Conservation (phyloP, 352 stramenopile species). For the Globisporangium radiosum region DNA sequence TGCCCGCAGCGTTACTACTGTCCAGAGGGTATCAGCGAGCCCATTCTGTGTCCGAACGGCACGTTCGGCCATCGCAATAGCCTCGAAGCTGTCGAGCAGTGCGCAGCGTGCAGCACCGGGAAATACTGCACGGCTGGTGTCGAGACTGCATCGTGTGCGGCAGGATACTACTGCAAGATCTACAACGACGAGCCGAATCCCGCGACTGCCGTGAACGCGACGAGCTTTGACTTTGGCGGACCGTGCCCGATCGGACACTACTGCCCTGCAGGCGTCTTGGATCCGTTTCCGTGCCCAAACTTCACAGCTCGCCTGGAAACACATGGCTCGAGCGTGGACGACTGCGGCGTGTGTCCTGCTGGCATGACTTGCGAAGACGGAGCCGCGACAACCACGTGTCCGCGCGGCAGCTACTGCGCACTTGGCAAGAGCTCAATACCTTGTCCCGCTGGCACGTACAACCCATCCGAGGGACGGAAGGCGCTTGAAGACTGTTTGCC, state of each 20-base stretch:
- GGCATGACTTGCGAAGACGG: constrained; percentile 84
- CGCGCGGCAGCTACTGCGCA: constrained; percentile 50
- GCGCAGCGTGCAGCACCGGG: constrained; percentile 55
- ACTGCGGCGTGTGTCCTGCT: constrained; percentile 72
- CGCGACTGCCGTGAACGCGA: neutral
- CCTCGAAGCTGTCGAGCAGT: constrained; percentile 42
- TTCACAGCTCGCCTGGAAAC: constrained; percentile 46
- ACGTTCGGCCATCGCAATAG: constrained; percentile 62
- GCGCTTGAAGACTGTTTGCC: constrained; percentile 45
- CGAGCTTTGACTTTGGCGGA: constrained; percentile 37
- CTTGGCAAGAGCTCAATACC: constrained; percentile 33
- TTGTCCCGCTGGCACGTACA: constrained; percentile 62
- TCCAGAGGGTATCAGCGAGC: constrained; percentile 34
- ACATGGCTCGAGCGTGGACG: constrained; percentile 38
- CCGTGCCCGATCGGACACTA: constrained; percentile 74
- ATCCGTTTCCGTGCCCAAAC: constrained; percentile 62
- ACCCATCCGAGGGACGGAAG: constrained; percentile 26
- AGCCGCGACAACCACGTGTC: constrained; percentile 53
- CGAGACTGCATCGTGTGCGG: constrained; percentile 63
- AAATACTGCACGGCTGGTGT: constrained; percentile 76
- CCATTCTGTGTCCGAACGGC: constrained; percentile 62
- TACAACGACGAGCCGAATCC: constrained; percentile 57
- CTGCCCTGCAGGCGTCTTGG: constrained; percentile 60
- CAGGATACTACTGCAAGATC: constrained; percentile 82
- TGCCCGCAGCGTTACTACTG: constrained; percentile 75